Evolutionary conservation across 768 basidiomycete genomes (phyloP), one percentile per base, ranked within the genome.

Genomic region (Termitomyces sp.): DNA sequence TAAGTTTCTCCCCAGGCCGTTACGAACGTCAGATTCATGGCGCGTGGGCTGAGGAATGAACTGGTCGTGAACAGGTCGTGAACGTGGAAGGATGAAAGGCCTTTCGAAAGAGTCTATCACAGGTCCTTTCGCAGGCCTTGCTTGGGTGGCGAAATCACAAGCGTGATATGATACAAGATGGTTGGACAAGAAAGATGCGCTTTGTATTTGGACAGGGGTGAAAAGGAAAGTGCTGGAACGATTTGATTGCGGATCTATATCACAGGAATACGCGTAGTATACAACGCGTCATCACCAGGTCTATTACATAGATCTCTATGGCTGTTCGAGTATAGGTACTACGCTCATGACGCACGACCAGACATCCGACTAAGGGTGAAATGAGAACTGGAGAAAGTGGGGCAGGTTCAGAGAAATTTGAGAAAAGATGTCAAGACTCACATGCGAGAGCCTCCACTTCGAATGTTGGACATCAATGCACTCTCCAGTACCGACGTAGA

Each of bases 401-500:
- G 54, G 35, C 34, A 58, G 37, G 27, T 42, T 25, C 11, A 54
- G 21, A 40, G 19, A 27, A 23, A 45, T 27, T 23, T 21, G 3
- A 53, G 23, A 38, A 11, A 45, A n/a, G 23, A 46, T 49, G 41
- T 40, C 49, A 23, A 42, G 49, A 82, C 90, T 75, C 64, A 92
- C 90, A 90, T 67, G 56, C 84, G 82, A 11, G 90, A 90, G 3
- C 84, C 80, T 40, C 78, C 79, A 16, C 80, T 81, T 17, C 82
- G 82, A 56, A 86, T 83, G 67, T 92, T 90, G 3, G 90, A 92
- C 71, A 87, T 74, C 45, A 90, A 69, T 0, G 90, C 89, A 62
- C 90, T 92, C 66, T 91, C 90, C 59, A 94, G 67, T 4, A 86
- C 90, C 40, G 90, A 92, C 7, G 83, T 83, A 17, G 90, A 91